phyloP scores from a whole-genome alignment of 169 alveolate species.

The Eimeria necatrix region DNA sequence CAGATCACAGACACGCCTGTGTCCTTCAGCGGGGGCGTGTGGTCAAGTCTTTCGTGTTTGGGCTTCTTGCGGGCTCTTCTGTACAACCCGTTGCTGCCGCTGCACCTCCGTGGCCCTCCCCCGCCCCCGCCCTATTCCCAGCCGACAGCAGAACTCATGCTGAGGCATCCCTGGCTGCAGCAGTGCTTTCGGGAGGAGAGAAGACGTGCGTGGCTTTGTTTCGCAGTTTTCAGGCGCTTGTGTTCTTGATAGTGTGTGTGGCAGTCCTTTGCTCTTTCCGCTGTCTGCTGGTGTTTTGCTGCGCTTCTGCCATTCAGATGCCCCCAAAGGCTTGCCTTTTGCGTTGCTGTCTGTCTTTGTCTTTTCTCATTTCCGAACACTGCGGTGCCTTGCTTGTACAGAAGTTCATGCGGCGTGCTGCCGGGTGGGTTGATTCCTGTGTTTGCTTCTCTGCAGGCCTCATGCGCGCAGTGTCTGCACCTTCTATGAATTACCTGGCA shows the following conservation, averaged over 20 bases:
- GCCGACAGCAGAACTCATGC: conserved; percentile 58
- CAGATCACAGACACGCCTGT: conserved; percentile 64
- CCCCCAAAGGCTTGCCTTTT: too few relatives aligned
- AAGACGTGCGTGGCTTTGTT: conserved; percentile 9
- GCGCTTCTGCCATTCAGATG: too few relatives aligned
- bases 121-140: conserved; percentile 66
- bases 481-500: conserved; percentile 18
- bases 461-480: conserved; percentile 55
- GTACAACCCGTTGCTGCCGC: conserved; percentile 75
- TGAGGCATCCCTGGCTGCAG: conserved; percentile 66
- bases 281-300: background rate
- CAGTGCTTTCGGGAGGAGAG: conserved; percentile 40
- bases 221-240: too few relatives aligned
- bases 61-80: conserved; percentile 83
- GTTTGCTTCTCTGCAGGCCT: conserved; percentile 5
- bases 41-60: conserved; percentile 74
- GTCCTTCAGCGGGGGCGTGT: conserved; percentile 51
- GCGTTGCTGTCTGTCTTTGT: background rate
- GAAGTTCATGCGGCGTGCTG: background rate
- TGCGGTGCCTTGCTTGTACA: background rate
- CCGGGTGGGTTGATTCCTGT: background rate
- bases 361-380: background rate
- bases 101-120: conserved; percentile 66
- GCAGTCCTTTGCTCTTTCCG: background rate
- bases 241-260: background rate